A percentile compares a stretch with the other conserved stretches of the same genome.
These are phyloP conservation scores for Lactarius hatsudake DNA, from an alignment of 768 basidiomycete species.

Conservation along the genomic window DNA sequence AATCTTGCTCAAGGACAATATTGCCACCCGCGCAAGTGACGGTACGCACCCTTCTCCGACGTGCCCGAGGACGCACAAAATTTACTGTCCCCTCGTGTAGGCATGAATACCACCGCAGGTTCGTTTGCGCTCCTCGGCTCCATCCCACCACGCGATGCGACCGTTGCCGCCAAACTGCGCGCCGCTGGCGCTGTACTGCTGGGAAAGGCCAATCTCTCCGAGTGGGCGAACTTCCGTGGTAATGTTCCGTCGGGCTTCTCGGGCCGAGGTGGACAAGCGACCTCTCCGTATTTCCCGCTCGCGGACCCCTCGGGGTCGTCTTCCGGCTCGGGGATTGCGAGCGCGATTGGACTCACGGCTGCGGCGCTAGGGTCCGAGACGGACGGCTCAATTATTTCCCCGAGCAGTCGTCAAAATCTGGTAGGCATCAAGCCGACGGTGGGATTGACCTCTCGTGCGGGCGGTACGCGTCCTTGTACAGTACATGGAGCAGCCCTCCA, in stretches of 20 bases:
- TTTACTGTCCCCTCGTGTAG: slow-evolving; percentile 23
- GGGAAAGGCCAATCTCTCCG: slow-evolving; percentile 43
- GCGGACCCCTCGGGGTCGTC: slow-evolving; percentile 43
- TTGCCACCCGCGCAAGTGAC: slow-evolving; percentile 34
- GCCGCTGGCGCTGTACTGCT: slow-evolving; percentile 40
- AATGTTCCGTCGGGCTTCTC: slow-evolving; percentile 44
- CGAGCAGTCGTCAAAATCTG: slow-evolving; percentile 51
- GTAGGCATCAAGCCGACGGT: slow-evolving; percentile 62
- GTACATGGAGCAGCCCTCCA: neutral
- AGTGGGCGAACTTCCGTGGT: slow-evolving; percentile 44
- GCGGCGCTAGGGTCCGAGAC: slow-evolving; percentile 48
- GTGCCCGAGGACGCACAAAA: slow-evolving; percentile 32
- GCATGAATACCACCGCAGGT: slow-evolving; percentile 41
- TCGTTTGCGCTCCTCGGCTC: slow-evolving; percentile 37
- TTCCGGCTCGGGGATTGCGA: slow-evolving; percentile 42
- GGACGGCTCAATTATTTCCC: slow-evolving; percentile 47
- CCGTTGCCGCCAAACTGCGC: slow-evolving; percentile 35
- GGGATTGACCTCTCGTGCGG: slow-evolving; percentile 56
- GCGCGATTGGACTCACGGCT: slow-evolving; percentile 44
- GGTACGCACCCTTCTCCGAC: slow-evolving; percentile 27
- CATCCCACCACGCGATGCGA: slow-evolving; percentile 37
- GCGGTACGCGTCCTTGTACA: slow-evolving; percentile 38
- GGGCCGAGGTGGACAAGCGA: slow-evolving; percentile 45
- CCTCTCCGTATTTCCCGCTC: slow-evolving; percentile 43
- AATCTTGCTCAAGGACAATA: slow-evolving; percentile 38